A percentile compares a stretch with the other conserved stretches of the same genome.
These are phyloP conservation scores for Annulohypoxylon nitens DNA, from an alignment of 495 filamentous ascomycete genomes.

Conservation along the genomic window DNA sequence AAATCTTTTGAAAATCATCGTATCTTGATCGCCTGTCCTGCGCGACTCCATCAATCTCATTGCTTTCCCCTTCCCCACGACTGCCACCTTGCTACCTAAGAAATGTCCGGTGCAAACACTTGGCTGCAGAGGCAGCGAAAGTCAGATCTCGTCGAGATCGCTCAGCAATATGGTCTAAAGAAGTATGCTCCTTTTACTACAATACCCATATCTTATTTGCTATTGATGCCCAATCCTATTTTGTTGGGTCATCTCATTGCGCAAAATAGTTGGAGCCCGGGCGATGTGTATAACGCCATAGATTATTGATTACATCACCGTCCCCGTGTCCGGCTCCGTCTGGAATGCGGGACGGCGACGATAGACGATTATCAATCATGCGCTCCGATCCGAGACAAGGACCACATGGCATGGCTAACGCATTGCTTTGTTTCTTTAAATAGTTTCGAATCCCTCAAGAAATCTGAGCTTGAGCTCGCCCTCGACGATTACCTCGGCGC, in stretches of 20 bases:
- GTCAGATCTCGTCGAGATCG: conserved; percentile 80
- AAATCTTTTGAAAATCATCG: conserved; percentile 36
- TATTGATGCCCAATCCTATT: conserved; percentile 19
- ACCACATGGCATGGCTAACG: conserved; percentile 52
- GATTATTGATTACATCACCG: conserved; percentile 39
- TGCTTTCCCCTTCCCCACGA: conserved; percentile 10
- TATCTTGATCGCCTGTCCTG: conserved; percentile 53
- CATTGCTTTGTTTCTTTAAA: conserved; percentile 40
- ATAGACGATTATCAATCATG: conserved; percentile 12
- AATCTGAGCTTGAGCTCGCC: conserved; percentile 81
- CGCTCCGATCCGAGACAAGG: conserved; percentile 38
- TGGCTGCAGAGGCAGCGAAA: conserved; percentile 91
- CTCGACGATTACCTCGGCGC: conserved; percentile 81
- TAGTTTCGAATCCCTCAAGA: conserved; percentile 80
- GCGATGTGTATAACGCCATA: conserved; percentile 3
- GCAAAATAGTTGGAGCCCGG: conserved; percentile 4
- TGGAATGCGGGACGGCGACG: conserved; percentile 35
- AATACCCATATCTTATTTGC: conserved; percentile 28
- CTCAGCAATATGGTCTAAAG: conserved; percentile 76
- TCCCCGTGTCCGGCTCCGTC: conserved; percentile 27
- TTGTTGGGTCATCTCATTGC: conserved; percentile 16
- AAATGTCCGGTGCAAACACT: conserved; percentile 65
- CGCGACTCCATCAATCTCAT: conserved; percentile 48
- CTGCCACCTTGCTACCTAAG: not conserved
- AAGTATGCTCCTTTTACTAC: conserved; percentile 67